Evolutionary conservation across 768 basidiomycete genomes (phyloP).

Genomic region (Tubosaeta sp.): DNA sequence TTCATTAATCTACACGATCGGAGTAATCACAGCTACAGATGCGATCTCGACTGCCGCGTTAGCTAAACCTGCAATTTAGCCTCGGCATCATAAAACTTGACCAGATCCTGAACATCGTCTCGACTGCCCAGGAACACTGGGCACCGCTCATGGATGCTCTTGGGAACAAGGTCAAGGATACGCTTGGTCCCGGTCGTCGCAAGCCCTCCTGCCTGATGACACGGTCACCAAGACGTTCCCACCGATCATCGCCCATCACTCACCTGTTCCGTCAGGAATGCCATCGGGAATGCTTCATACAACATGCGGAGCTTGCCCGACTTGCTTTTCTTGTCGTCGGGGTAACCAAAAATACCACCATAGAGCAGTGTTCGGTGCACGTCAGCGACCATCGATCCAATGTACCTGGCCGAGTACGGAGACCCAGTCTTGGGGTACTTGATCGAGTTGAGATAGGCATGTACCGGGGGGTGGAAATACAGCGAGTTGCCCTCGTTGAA

Average conservation of each 20-base stretch:
- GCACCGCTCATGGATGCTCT: slow-evolving; percentile 85
- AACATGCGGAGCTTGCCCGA: slow-evolving; percentile 89
- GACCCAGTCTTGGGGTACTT: slow-evolving; percentile 76
- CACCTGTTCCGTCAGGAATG: slow-evolving; percentile 90
- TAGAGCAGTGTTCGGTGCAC: slow-evolving; percentile 95
- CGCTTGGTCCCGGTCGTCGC: slow-evolving; percentile 94
- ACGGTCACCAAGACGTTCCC: neutral
- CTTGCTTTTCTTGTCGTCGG: slow-evolving; percentile 97
- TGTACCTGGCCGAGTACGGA: slow-evolving; percentile 90
- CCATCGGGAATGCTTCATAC: slow-evolving; percentile 99
- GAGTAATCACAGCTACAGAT: neutral
- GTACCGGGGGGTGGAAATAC: slow-evolving; percentile 85
- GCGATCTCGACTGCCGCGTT: neutral
- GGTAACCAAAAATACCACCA: slow-evolving; percentile 98
- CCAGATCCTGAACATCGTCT: slow-evolving; percentile 88
- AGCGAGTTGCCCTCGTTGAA: slow-evolving; percentile 98
- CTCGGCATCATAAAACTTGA: slow-evolving; percentile 72
- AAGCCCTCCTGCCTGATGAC: slow-evolving; percentile 80
- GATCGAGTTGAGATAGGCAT: slow-evolving; percentile 82
- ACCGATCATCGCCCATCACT: slow-evolving; percentile 14
- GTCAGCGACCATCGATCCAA: slow-evolving; percentile 99
- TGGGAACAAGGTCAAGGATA: slow-evolving; percentile 88
- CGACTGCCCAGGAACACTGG: slow-evolving; percentile 90
- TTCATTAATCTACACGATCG: neutral
- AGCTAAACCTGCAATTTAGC: slow-evolving; percentile 12